Evolutionary conservation across 805 yeast genomes (phyloP).

Genomic region (Yarrowia sp.): DNA sequence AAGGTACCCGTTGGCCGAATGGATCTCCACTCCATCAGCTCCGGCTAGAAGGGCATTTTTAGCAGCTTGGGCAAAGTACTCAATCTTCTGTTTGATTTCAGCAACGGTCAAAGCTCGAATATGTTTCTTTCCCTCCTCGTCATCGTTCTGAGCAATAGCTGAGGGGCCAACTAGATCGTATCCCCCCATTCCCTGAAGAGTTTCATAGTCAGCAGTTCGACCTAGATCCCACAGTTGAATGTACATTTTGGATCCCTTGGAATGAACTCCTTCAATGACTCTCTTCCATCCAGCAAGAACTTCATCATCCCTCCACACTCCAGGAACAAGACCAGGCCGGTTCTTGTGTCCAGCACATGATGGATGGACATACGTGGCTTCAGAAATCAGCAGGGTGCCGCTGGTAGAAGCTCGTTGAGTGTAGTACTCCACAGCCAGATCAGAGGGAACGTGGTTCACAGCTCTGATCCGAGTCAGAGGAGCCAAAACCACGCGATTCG

Average conservation of each 20-base stretch:
- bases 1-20: constrained; percentile 2
- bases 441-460: not conserved
- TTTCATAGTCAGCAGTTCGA: not conserved
- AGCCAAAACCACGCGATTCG: not conserved
- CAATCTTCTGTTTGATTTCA: constrained; percentile 1
- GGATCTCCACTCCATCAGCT: constrained; percentile 16
- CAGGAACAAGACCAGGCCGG: constrained; percentile 4
- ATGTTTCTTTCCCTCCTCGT: not conserved
- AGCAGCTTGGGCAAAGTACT: not conserved
- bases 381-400: not conserved
- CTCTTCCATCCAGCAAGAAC: not conserved
- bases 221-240: not conserved
- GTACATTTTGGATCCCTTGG: not conserved
- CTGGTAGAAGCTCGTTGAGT: not conserved
- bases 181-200: not conserved
- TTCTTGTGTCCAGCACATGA: not conserved
- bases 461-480: constrained; percentile 4
- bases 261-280: not conserved
- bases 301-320: not conserved
- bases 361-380: not conserved
- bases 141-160: not conserved
- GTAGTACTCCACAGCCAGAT: not conserved
- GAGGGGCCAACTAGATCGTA: not conserved
- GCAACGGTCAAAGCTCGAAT: not conserved
- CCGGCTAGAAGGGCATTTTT: not conserved